Conservation (phyloP, 2,329 filamentous ascomycete species). For the Exophiala spinifera region DNA sequence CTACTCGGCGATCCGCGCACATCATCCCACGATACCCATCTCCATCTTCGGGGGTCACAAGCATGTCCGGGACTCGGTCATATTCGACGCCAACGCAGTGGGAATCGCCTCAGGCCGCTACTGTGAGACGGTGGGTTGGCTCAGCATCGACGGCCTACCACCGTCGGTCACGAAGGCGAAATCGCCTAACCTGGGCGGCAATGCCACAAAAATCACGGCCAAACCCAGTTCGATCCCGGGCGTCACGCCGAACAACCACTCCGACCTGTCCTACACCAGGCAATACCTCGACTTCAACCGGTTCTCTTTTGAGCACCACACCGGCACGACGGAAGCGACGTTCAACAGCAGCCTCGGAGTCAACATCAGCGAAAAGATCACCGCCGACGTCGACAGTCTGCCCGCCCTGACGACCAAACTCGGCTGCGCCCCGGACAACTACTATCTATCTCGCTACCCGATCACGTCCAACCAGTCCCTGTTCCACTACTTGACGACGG, state of each 20-base stretch:
- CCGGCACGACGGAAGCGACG: slow-evolving; percentile 46
- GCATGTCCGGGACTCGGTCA: slow-evolving; percentile 63
- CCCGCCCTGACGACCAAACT: slow-evolving; percentile 54
- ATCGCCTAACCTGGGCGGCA: slow-evolving; percentile 23
- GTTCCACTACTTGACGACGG: slow-evolving; percentile 51
- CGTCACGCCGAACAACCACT: slow-evolving; percentile 34
- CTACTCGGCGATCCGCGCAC: slow-evolving; percentile 57
- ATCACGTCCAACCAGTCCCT: slow-evolving; percentile 54
- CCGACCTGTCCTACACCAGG: slow-evolving; percentile 51
- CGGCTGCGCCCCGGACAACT: slow-evolving; percentile 60
- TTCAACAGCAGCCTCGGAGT: slow-evolving; percentile 53
- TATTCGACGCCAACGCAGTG: slow-evolving; percentile 61
- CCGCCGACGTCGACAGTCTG: slow-evolving; percentile 49
- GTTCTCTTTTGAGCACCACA: slow-evolving; percentile 63
- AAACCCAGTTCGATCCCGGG: slow-evolving; percentile 14
- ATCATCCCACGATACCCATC: slow-evolving; percentile 57
- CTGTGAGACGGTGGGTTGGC: slow-evolving; percentile 66
- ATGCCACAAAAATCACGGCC: slow-evolving; percentile 19
- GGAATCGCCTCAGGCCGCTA: slow-evolving; percentile 63
- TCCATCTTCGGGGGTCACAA: slow-evolving; percentile 65
- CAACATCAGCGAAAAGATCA: slow-evolving; percentile 50
- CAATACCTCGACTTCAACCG: slow-evolving; percentile 69
- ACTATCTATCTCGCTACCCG: slow-evolving; percentile 56
- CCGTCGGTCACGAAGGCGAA: slow-evolving; percentile 31
- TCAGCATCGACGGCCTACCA: slow-evolving; percentile 61